A percentile compares a stretch with the other conserved stretches of the same genome.
These are phyloP conservation scores for Cicer bijugum DNA, from an alignment of 306 rosid species.

Conservation along the genomic window DNA sequence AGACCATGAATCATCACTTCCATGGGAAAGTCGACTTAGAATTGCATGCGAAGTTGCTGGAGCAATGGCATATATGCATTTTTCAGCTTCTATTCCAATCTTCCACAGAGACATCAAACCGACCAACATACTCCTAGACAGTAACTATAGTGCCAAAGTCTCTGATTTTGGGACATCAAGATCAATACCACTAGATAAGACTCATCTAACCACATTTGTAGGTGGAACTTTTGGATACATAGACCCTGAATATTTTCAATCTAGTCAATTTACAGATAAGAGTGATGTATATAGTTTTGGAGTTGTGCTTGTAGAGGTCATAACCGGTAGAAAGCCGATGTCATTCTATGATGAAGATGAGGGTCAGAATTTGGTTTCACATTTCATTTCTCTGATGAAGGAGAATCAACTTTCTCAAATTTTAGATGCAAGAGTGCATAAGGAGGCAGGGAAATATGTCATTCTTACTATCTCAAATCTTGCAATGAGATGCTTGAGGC, in stretches of 20 bases:
- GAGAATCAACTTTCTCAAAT: constrained; percentile 44
- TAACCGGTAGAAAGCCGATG: constrained; percentile 54
- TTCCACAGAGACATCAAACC: constrained; percentile 73
- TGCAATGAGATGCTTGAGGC: constrained; percentile 60
- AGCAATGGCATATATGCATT: constrained; percentile 72
- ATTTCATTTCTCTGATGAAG: constrained; percentile 51
- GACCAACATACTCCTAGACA: constrained; percentile 62
- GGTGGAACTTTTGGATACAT: constrained; percentile 73
- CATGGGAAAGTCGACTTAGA: constrained; percentile 55
- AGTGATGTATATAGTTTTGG: constrained; percentile 68
- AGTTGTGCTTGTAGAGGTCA: constrained; percentile 61
- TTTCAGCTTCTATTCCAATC: constrained; percentile 62
- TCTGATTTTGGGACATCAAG: constrained; percentile 67
- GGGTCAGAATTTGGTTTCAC: constrained; percentile 50
- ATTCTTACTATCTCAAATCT: constrained; percentile 54
- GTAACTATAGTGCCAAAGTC: constrained; percentile 48
- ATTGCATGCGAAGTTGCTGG: constrained; percentile 72
- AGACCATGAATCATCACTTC: constrained; percentile 43
- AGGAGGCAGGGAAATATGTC: constrained; percentile 48
- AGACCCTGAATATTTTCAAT: constrained; percentile 69
- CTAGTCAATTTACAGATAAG: constrained; percentile 60
- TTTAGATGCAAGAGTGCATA: constrained; percentile 47
- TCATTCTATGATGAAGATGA: constrained; percentile 45
- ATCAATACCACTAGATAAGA: constrained; percentile 57
- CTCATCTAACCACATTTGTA: constrained; percentile 65